These are phyloP conservation scores for Dacryopinax primogenitus DNA, from an alignment of 768 basidiomycete genomes.

Conservation along the genomic window DNA sequence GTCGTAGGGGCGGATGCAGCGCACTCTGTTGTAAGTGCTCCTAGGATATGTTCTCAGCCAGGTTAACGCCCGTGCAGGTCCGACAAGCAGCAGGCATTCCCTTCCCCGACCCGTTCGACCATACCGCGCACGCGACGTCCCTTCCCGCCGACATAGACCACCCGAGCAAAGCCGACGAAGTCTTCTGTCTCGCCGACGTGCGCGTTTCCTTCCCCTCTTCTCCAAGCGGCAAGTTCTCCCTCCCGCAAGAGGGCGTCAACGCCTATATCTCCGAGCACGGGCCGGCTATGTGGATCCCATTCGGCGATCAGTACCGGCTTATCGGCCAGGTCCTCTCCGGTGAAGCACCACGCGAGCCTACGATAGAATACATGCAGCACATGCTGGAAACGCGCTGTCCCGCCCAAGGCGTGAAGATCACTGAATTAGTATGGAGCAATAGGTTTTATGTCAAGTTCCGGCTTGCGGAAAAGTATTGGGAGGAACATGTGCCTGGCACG, in stretches of 20 bases:
- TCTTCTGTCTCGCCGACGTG: constrained; percentile 1
- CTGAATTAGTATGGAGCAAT: neutral
- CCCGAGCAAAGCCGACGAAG: neutral
- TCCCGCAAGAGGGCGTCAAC: neutral
- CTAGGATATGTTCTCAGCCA: too few species aligned
- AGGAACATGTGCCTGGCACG: neutral
- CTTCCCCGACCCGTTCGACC: constrained; percentile 33
- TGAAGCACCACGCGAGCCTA: neutral
- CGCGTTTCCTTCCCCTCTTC: neutral
- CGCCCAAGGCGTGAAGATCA: neutral
- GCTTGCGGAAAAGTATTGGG: neutral
- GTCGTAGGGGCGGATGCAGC: constrained; percentile 43
- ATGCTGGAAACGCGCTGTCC: neutral
- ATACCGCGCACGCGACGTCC: neutral
- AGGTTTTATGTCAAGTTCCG: constrained; percentile 4
- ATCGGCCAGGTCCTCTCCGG: neutral
- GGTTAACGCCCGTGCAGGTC: constrained; percentile 26
- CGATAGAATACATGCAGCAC: neutral
- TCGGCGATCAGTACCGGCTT: neutral
- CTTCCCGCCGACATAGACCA: neutral
- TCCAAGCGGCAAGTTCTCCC: neutral
- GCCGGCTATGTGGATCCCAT: neutral
- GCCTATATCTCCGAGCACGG: neutral
- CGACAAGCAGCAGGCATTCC: constrained; percentile 32
- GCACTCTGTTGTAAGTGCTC: constrained; percentile 33